Base-by-base conservation (phyloP, 208 protist species). In the Trypanosoma grayi region DNA sequence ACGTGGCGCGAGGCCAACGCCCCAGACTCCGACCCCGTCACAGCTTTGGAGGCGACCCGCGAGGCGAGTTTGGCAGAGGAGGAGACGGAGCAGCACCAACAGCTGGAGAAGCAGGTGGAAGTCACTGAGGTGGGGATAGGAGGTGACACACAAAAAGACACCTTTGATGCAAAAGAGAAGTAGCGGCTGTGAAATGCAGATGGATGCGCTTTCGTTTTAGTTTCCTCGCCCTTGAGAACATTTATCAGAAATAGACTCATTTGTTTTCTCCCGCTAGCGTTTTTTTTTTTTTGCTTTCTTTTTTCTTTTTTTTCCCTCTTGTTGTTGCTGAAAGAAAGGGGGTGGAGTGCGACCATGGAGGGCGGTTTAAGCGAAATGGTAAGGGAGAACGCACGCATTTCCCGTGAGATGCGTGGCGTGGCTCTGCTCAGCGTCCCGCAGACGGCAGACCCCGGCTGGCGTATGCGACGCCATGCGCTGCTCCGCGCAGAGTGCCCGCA, bases 21-120 rank as follows among this genome's bases (percentile, higher is more conserved):
- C 2, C 88, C 88, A 7, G 88, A 94, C 62, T 89, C 80, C 4
- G 88, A 94, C 50, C 88, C 88, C 7, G 73, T 56, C 22, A 90
- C 81, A 5, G 82, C 83, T n/a, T 48, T 84, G 53, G 73, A 81
- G 8, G 82, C 81, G 5, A 44, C 59, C 11, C 59, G 75, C 25
- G 77, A 79, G n/a, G 75, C 16, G 4, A 39, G 45, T 28, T 11
- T 34, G 1, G 31, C 20, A 41, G 39, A 60, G 25, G 39, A 70
- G 22, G 25, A 55, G 24, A 39, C 50, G 20, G 13, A 46, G 30
- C 7, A 3, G 40, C n/a, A 27, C 48, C 18, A n/a, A 39, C 16
- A 64, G 36, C 36, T 24, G 34, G 11, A 40, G n/a, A 16, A 41
- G 2, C 45, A 44, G 7, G 20, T 14, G 40, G n/a, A 24, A 31